phyloP scores from a whole-genome alignment of 2,329 filamentous ascomycete genomes.

The Aspergillus pseudoglaucus region DNA sequence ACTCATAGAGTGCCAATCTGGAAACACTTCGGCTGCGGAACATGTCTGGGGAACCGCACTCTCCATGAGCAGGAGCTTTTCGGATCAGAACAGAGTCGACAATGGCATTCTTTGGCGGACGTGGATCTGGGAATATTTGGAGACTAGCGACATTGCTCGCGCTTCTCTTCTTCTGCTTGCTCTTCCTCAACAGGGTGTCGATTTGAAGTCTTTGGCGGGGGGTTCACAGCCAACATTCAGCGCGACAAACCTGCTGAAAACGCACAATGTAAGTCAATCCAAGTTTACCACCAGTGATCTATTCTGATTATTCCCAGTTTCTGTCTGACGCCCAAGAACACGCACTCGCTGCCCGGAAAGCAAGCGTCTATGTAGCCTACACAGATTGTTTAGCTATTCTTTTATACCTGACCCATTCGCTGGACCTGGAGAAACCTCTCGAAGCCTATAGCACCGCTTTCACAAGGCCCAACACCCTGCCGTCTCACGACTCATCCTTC shows the following conservation, averaged over 20 bases:
- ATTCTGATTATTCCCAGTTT: slow-evolving; percentile 48
- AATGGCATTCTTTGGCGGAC: slow-evolving; percentile 50
- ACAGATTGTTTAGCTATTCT: slow-evolving; percentile 60
- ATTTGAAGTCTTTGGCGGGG: slow-evolving; percentile 23
- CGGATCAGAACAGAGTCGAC: slow-evolving; percentile 29
- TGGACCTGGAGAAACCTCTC: slow-evolving; percentile 31
- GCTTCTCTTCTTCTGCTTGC: slow-evolving; percentile 36
- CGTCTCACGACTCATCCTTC: slow-evolving; percentile 29
- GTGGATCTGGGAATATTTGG: slow-evolving; percentile 64
- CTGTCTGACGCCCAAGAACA: slow-evolving; percentile 52
- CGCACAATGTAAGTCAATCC: slow-evolving; percentile 30
- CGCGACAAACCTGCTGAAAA: slow-evolving; percentile 31
- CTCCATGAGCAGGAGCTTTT: slow-evolving; percentile 45
- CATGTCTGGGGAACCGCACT: slow-evolving; percentile 64
- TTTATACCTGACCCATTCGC: slow-evolving; percentile 53
- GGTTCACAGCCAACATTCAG: slow-evolving; percentile 14
- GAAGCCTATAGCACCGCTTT: slow-evolving; percentile 39
- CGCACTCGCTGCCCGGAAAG: slow-evolving; percentile 46
- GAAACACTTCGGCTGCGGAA: slow-evolving; percentile 52
- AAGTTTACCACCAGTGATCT: slow-evolving; percentile 1
- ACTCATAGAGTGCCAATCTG: slow-evolving; percentile 58
- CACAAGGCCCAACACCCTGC: slow-evolving; percentile 35
- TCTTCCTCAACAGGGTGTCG: slow-evolving; percentile 30
- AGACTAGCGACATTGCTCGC: slow-evolving; percentile 27
- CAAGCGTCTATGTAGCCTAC: slow-evolving; percentile 47